Evolutionary conservation across 345 rosid species (phyloP), one percentile per base, ranked within the genome.

Genomic region (Dipteronia sinensis): DNA sequence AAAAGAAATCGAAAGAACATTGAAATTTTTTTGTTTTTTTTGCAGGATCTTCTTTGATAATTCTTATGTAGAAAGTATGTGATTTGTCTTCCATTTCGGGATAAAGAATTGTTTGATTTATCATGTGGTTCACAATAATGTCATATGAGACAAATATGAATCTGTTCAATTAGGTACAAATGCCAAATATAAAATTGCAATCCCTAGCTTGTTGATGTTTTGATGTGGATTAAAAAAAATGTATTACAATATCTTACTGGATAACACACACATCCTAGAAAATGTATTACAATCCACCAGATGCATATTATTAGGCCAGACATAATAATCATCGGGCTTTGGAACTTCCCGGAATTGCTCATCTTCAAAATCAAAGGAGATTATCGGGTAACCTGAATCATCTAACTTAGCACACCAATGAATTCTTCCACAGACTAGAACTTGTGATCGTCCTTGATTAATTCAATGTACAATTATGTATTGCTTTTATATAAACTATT

Each of bases 401-500:
- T n/a, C 69, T 2, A 47, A 13, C 29, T 65, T 25, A 55, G 72
- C 72, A 19, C 71, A n/a, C 85, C 85, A 82, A 25, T 82, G 85
- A 65, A 79, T 77, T 69, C 81, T 85, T 27, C 83, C 83, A 64
- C 77, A 56, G 10, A 79, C 63, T 44, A 84, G 55, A 10, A 66
- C 73, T 16, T 63, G 69, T 10, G 82, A 49, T 15, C 67, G 75
- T 34, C 11, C 27, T 8, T 42, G 16, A 17, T 80, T 81, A 31
- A 5, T 31, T 3, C 34, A 27, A 1, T 27, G 27, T 27, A 27
- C 1, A 27, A 27, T 27, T 27, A 27, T 27, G 27, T 27, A 27
- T 27, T 27, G 27, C 27, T 27, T 27, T 27, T 27, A 27, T 1
- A 27, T 27, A 1, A 0, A 27, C 27, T 27, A 27, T 27, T 27